Base-by-base conservation (phyloP, 2,329 filamentous ascomycete species). In the Fusarium redolens region DNA sequence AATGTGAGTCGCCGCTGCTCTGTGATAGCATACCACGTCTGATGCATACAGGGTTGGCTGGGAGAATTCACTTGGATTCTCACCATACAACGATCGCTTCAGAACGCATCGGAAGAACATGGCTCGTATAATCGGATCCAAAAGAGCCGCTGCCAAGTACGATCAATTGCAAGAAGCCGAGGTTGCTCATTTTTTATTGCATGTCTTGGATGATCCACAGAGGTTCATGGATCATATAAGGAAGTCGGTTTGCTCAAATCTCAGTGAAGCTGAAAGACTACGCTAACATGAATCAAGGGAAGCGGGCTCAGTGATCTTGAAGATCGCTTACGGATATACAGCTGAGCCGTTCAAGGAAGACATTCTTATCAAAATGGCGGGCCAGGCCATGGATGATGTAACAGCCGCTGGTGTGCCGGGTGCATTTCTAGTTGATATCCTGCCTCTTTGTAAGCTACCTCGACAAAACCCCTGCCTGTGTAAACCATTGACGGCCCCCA, bases 101-200 rank as follows among this genome's bases (percentile, higher is more conserved):
- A 80, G 80, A 33, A 78, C 77, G 5, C 81, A 86, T 51, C 85
- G 87, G 15, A 88, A 85, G 74, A 80, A 84, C 14, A 81, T 86
- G 44, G 78, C 81, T 31, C 80, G 81, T n/a, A 79, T 84, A 17
- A 78, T 89, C 10, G 86, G 87, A 1, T 83, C 85, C 1, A 84
- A 83, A 40, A 61, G 71, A 0, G 71, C 79, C 0, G 80, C 84
- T 2, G 66, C 81, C 2, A 81, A 82, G 25, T 87, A 84, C 64
- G 77, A 84, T 40, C 37, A 65, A 0, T 40, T 86, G 1, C 84
- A 87, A 64, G 84, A 88, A 45, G 74, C 77, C 3, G 86, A 88
- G 63, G 68, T 72, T 11, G 63, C 60, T 1, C 73, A 72, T 25
- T 75, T 75, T n/a, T 28, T 75, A 2, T 22, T 74, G 1, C 68